Base-by-base conservation (phyloP, 805 yeast species). In the Metschnikowia arizonensis region DNA sequence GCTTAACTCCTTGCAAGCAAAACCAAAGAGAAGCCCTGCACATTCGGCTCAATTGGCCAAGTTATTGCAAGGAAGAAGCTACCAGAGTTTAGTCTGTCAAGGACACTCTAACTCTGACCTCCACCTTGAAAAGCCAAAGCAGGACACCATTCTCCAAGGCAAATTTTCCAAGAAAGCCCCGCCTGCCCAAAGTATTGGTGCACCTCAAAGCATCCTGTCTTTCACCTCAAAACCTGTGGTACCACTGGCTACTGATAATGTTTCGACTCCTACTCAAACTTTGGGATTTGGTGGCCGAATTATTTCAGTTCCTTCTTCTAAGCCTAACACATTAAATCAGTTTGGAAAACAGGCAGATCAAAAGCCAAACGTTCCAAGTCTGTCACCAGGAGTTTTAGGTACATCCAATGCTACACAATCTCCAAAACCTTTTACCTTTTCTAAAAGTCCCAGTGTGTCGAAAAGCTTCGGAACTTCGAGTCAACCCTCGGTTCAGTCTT, bases 1-100 rank as follows among this genome's bases (percentile, higher is more conserved):
- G 44, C 58, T 72, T 32, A 61, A 62, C 48, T 66, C 75, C 1
- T 40, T 64, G 12, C 60, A 56, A 17, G 74, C 66, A 5, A 72
- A 71, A 40, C 68, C 76, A 6, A 68, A 62, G 39, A 47, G 60
- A n/a, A 37, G 70, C 0, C 74, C 62, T 29, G 54, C 69, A 0
- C 65, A 60, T 46, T 68, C 75, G 0, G 41, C 52, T 0, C 66
- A 62, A 45, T 45, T 72, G 29, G 65, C 67, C 44, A 25, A 19
- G 19, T 62, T 67, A 40, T 49, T 59, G n/a, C 52, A 50, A 9
- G 61, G 63, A 5, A 50, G 43, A 23, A 46, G 53, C 5, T 50
- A 62, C 24, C 56, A 58, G 24, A 48, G 47, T n/a, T 63, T 66
- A 33, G 62, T 71, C 4, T 68, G 69, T 42, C 48, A 59, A 25